A percentile compares a stretch with the other conserved stretches of the same genome.
Evolutionary conservation across 2,329 filamentous ascomycete genomes (phyloP).

Genomic region (Acrodontium crateriforme): DNA sequence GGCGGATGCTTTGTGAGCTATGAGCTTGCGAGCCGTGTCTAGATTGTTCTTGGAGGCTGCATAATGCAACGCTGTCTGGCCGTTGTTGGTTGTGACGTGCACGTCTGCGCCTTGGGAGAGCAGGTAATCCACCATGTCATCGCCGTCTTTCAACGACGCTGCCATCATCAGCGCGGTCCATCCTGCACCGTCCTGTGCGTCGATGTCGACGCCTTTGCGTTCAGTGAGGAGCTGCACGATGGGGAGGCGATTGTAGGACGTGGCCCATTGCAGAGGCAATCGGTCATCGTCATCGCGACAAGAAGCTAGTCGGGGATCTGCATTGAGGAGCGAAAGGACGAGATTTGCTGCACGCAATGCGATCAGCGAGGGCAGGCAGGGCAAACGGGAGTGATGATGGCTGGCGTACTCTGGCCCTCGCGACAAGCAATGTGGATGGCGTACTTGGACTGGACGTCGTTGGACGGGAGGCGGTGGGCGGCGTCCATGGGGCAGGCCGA

Average conservation of each 20-base stretch:
- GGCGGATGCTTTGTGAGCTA: slow-evolving; percentile 62
- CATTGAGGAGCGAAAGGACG: slow-evolving; percentile 62
- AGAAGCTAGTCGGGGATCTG: slow-evolving; percentile 59
- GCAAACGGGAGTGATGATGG: neutral
- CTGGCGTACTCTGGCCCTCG: slow-evolving; percentile 60
- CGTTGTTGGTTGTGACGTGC: slow-evolving; percentile 58
- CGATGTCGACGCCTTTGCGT: slow-evolving; percentile 63
- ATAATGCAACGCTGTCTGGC: slow-evolving; percentile 80
- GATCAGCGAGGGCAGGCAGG: slow-evolving; percentile 1
- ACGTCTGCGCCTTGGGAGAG: slow-evolving; percentile 57
- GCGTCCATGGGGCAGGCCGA: no score
- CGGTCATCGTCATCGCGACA: slow-evolving; percentile 75
- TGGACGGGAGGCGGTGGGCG: no score
- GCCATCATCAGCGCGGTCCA: slow-evolving; percentile 83
- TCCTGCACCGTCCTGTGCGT: slow-evolving; percentile 65
- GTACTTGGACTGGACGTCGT: slow-evolving; percentile 56
- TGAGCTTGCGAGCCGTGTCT: slow-evolving; percentile 63
- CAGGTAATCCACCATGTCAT: slow-evolving; percentile 53
- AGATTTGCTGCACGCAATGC: slow-evolving; percentile 47
- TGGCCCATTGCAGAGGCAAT: slow-evolving; percentile 86
- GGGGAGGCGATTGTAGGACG: slow-evolving; percentile 63
- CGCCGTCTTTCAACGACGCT: slow-evolving; percentile 57
- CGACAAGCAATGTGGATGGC: slow-evolving; percentile 78
- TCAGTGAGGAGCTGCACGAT: slow-evolving; percentile 62
- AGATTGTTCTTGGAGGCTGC: slow-evolving; percentile 80